Evolutionary conservation across 176 grass and related monocot genomes (phyloP), one percentile per base, ranked within the genome.

Genomic region (Cenchrus purpureus): DNA sequence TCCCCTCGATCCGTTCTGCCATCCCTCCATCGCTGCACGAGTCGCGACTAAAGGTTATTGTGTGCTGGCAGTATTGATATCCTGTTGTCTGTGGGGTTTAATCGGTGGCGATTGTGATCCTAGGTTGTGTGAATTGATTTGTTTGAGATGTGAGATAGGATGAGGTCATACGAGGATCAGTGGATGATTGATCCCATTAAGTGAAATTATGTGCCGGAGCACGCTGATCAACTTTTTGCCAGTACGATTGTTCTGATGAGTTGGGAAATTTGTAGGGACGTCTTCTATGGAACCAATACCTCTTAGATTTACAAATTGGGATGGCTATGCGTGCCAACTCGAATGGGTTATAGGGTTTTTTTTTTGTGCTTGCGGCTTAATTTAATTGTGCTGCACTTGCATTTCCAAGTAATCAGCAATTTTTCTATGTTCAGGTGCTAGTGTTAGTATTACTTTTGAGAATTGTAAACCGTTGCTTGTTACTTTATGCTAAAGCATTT

Each of bases 321-420:
- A 72, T 83, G 67, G 6, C 3, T 37, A 72, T 67, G 56, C 8
- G 53, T 71, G 22, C 73, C 11, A 54, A 65, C 46, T 34, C 8
- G 16, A 34, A 85, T 81, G 51, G 55, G 7, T 53, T 77, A 60
- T 58, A 58, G 20, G 56, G 58, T 60, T 60, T 10, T 83, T 43
- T 46, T 31, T 31, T 20, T n/a, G 52, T 37, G 43, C 49, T 79
- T 50, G 12, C 65, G 7, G 11, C 31, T 72, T 72, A 48, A 12
- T 16, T 49, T 49, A 37, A 7, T 65, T 54, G 34, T 40, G 22
- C 29, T 87, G 5, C 2, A 42, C 71, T 56, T 51, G 9, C n/a
- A 28, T 62, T 25, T 57, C 55, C 17, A 8, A 25, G 1, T 19
- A 28, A 32, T 46, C 34, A 17, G n/a, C 61, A 87, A 10, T 15